Percentiles rank a stretch among this genome's conserved stretches.
These are phyloP conservation scores for Penicillium palitans DNA, from an alignment of 2,329 filamentous ascomycete species.

Conservation along the genomic window DNA sequence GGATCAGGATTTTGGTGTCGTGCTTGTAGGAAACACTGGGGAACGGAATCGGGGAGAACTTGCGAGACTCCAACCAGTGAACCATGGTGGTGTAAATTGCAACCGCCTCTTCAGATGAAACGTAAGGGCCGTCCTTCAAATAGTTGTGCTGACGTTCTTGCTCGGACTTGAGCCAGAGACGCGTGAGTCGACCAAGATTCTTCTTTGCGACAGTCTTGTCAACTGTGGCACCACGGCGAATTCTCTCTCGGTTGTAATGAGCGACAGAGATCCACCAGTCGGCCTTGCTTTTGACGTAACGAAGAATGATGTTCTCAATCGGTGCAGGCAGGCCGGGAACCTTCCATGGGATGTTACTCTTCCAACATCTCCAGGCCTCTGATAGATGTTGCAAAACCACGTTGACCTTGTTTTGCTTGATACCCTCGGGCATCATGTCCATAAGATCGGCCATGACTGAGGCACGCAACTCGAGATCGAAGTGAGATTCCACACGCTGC, in stretches of 20 bases:
- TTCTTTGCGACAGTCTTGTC: conserved; percentile 99
- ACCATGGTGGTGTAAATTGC: conserved; percentile 99
- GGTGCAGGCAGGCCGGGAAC: conserved; percentile 93
- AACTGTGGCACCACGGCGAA: conserved; percentile 91
- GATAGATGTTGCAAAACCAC: conserved; percentile 95
- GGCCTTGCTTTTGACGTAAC: conserved; percentile 98
- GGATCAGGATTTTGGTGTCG: conserved; percentile 96
- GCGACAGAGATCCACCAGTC: conserved; percentile 99
- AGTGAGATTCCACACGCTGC: conserved; percentile 97
- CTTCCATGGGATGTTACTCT: conserved; percentile 99
- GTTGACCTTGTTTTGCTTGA: conserved; percentile 99
- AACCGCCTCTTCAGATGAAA: conserved; percentile 96
- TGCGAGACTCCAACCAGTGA: conserved; percentile 96
- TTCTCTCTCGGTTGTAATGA: conserved; percentile 97
- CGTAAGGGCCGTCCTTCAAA: conserved; percentile 98
- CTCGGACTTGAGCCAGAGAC: conserved; percentile 96
- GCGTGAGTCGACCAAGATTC: conserved; percentile 90
- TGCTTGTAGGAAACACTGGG: conserved; percentile 99
- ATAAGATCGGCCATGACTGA: conserved; percentile 99
- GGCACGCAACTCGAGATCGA: conserved; percentile 92
- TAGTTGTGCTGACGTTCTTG: conserved; percentile 99
- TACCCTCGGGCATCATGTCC: conserved; percentile 99
- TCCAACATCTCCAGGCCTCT: conserved; percentile 99
- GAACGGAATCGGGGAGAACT: conserved; percentile 98
- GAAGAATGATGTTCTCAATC: conserved; percentile 97